These are phyloP conservation scores for Solanum hybrid DNA, from an alignment of 305 asterid genomes.

Conservation along the genomic window DNA sequence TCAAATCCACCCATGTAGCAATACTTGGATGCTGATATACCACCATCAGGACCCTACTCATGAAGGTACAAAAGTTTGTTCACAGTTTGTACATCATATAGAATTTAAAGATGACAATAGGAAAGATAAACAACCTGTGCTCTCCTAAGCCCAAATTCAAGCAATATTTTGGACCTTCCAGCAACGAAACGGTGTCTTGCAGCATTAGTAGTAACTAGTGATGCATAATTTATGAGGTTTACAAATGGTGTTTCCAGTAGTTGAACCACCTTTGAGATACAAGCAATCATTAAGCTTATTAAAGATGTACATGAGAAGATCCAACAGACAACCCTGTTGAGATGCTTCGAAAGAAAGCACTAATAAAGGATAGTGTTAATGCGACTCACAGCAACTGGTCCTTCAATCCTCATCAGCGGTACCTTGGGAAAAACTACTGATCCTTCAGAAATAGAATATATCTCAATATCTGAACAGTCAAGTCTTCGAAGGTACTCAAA, in stretches of 20 bases:
- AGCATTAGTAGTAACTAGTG: conserved; percentile 94
- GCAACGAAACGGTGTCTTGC: conserved; percentile 99
- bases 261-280: conserved; percentile 73
- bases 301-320: conserved; percentile 5
- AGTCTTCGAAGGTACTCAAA: conserved; percentile 69
- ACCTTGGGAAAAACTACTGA: conserved; percentile 87
- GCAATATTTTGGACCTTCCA: conserved; percentile 84
- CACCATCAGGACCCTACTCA: conserved; percentile 97
- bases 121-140: conserved; percentile 57
- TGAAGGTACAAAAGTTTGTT: conserved; percentile 4
- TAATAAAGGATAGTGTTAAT: background rate
- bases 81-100: background rate
- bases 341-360: background rate
- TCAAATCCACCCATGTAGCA: conserved; percentile 98
- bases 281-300: conserved; percentile 9
- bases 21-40: conserved; percentile 90
- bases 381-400: conserved; percentile 91
- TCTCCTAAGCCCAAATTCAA: conserved; percentile 88
- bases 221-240: conserved; percentile 84
- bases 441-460: conserved; percentile 91
- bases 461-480: conserved; percentile 86
- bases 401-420: conserved; percentile 95
- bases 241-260: conserved; percentile 88
- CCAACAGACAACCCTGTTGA: background rate
- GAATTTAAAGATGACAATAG: background rate